Percentiles rank a stretch among this genome's conserved stretches.
Conservation (phyloP, 1,284 basidiomycete genomes). For the Cryptococcus wingfieldii region DNA sequence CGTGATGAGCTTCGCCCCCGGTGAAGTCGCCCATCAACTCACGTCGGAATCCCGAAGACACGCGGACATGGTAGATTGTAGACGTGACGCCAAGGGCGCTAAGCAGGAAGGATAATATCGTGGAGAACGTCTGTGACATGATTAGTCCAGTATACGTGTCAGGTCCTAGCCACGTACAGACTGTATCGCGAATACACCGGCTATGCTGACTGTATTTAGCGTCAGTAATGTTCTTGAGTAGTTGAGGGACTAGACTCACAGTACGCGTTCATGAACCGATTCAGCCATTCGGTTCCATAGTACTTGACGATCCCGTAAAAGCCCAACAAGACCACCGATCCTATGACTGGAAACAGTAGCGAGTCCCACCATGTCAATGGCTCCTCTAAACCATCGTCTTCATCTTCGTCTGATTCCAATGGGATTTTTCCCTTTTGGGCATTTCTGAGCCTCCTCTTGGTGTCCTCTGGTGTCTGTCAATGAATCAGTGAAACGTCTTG, state of each 20-base stretch:
- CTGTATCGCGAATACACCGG: conserved; percentile 45
- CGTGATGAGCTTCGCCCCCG: background rate
- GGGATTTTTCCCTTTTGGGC: conserved; percentile 9
- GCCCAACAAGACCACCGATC: conserved; percentile 37
- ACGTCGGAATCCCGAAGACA: conserved; percentile 43
- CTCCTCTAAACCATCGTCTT: conserved; percentile 39
- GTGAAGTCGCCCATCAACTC: conserved; percentile 8
- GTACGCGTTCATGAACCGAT: conserved; percentile 58
- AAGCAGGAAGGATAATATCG: conserved; percentile 25
- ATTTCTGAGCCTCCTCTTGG: conserved; percentile 16
- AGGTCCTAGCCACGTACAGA: conserved; percentile 25
- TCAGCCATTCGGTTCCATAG: conserved; percentile 73
- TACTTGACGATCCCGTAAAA: conserved; percentile 54
- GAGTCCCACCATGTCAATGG: conserved; percentile 41
- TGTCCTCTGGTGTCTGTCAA: conserved; percentile 32
- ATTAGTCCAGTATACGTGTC: background rate
- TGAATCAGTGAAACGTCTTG: conserved; percentile 8
- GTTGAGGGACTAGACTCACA: conserved; percentile 53
- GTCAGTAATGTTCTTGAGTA: background rate
- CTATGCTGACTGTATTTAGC: conserved; percentile 28
- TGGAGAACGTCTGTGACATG: conserved; percentile 30
- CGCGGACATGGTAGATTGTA: conserved; percentile 40
- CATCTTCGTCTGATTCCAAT: conserved; percentile 36
- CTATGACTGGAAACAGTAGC: conserved; percentile 44
- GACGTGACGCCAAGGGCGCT: conserved; percentile 19